Evolutionary conservation across 2,329 filamentous ascomycete species (phyloP), one percentile per base, ranked within the genome.

Genomic region (Pseudogymnoascus sp.): DNA sequence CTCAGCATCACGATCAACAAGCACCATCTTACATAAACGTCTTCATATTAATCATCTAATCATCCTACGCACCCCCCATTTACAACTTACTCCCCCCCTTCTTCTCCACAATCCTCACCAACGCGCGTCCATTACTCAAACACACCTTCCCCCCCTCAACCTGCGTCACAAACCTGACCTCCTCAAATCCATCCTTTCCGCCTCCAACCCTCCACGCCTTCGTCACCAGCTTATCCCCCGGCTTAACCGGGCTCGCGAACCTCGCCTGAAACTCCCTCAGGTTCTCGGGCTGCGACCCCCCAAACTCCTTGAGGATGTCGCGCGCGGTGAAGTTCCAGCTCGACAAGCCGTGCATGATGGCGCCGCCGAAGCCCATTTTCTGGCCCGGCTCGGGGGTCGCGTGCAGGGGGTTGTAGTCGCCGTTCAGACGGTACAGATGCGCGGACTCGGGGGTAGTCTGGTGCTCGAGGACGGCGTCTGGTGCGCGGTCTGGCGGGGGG

Each of bases 351-450:
- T 96, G 91, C 72, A 94, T 87, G 74, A 95, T 96, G 69, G 84
- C 80, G 29, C 91, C 91, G 15, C 89, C 89, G 69, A 95, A 95
- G 65, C 91, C 90, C 89, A 95, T 94, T 77, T 90, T 87, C 75
- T 82, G 77, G 61, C 90, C 90, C 0, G 90, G 89, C 76, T 90
- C 89, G 12, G 90, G 90, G 27, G 88, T 89, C 5, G 90, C 90
- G 73, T 96, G 91, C 33, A 96, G 84, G 18, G 91, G 91, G 78
- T 95, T 96, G 77, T 95, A 96, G 78, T 96, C 91, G 67, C 91
- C 91, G 69, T 95, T 95, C 60, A 96, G 82, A 61, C 89, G 81
- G 75, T 94, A 94, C 61, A 94, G 78, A 65, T 89, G 82, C 7
- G 90, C 85, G 4, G 89, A 89, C 77, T 92, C 85, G 60, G 78